A percentile compares a stretch with the other conserved stretches of the same genome.
phyloP scores from a whole-genome alignment of 2,329 filamentous ascomycete genomes.

The Colletotrichum caudatum region DNA sequence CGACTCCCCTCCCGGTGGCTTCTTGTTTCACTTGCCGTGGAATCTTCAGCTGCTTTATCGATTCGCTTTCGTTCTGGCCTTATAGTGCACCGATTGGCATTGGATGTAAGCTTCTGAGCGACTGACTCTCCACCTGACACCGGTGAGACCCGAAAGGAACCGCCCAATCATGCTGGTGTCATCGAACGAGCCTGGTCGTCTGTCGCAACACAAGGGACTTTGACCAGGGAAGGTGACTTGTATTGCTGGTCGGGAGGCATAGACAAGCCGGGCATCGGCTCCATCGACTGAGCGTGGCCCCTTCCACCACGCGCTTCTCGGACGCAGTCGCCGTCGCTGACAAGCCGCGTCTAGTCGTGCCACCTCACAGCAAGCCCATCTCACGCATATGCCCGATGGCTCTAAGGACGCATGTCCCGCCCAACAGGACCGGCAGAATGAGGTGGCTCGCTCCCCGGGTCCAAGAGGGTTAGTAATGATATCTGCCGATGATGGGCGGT shows the following conservation, averaged over 20 bases:
- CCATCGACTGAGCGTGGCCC: conserved; percentile 20
- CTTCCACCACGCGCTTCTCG: conserved; percentile 27
- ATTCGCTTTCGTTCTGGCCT: background rate
- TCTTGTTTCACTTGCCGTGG: conserved; percentile 31
- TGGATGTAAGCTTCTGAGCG: conserved; percentile 7
- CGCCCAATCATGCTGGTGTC: conserved; percentile 6
- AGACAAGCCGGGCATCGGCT: background rate
- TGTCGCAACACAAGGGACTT: conserved; percentile 2
- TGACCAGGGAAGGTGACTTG: background rate
- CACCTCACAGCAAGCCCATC: conserved; percentile 38
- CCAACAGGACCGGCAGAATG: conserved; percentile 36
- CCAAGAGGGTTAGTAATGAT: conserved; percentile 3
- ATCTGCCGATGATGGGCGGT: conserved; percentile 24
- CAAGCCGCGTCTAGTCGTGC: conserved; percentile 38
- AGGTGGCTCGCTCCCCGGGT: conserved; percentile 33
- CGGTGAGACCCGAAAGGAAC: conserved; percentile 32
- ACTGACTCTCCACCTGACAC: conserved; percentile 23
- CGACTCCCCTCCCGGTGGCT: conserved; percentile 34
- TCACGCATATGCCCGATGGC: conserved; percentile 23
- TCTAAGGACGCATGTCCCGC: conserved; percentile 29
- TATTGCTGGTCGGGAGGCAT: conserved; percentile 15
- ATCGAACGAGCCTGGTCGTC: conserved; percentile 16
- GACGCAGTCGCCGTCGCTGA: conserved; percentile 20
- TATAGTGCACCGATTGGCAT: background rate
- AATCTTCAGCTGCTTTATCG: conserved; percentile 34